Evolutionary conservation across 345 rosid genomes (phyloP).

Genomic region (Pistacia integerrima): DNA sequence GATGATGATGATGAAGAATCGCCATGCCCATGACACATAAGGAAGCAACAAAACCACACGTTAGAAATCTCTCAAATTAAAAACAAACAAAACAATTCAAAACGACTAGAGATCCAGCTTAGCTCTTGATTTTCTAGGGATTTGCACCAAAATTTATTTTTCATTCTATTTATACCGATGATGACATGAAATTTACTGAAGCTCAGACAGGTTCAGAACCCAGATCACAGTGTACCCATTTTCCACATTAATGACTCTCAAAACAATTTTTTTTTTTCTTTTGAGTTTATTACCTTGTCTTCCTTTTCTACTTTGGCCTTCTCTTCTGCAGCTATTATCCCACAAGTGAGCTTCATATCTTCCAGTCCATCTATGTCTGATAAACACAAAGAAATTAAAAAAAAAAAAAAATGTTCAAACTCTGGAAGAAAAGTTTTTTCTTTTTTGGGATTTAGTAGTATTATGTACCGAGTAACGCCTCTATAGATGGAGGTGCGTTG

Average conservation of each 20-base stretch:
- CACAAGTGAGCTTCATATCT: conserved; percentile 96
- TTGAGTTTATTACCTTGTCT: conserved; percentile 64
- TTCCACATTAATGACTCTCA: background rate
- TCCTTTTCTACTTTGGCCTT: conserved; percentile 92
- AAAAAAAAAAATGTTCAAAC: background rate
- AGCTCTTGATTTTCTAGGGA: conserved; percentile 16
- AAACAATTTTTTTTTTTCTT: background rate
- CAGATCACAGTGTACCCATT: conserved; percentile 20
- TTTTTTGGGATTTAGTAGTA: background rate
- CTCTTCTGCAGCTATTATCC: conserved; percentile 93
- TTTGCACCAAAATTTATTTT: conserved; percentile 7
- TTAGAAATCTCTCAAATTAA: conserved; percentile 22
- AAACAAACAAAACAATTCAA: conserved; percentile 14
- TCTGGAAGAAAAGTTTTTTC: too few species aligned
- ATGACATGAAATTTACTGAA: background rate
- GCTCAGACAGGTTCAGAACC: background rate
- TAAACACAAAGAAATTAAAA: background rate
- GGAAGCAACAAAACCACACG: conserved; percentile 35
- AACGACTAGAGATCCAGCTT: conserved; percentile 17
- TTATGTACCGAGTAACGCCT: conserved; percentile 77
- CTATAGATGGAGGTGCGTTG: conserved; percentile 91
- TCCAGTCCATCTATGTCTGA: conserved; percentile 91
- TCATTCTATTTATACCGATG: conserved; percentile 17
- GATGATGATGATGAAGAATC: conserved; percentile 40
- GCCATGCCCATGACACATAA: conserved; percentile 42